phyloP scores from a whole-genome alignment of 352 stramenopile species.

The Aphanomyces euteiches region DNA sequence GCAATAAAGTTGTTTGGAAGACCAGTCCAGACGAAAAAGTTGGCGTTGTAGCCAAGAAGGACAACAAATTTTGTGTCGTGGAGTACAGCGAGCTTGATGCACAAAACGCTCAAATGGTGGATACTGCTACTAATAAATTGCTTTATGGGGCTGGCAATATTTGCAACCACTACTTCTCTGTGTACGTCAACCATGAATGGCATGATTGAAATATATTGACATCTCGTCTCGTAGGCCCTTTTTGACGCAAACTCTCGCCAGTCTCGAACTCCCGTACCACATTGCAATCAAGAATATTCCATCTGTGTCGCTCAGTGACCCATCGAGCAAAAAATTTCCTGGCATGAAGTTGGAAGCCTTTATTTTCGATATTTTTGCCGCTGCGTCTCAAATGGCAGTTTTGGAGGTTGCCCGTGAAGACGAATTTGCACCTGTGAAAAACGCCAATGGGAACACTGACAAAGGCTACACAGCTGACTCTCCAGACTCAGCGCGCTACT shows the following conservation, averaged over 20 bases:
- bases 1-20: slow-evolving; percentile 98
- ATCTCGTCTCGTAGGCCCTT: slow-evolving; percentile 55
- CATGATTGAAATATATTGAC: slow-evolving; percentile 30
- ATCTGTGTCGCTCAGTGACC: slow-evolving; percentile 73
- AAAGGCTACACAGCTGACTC: slow-evolving; percentile 71
- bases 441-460: slow-evolving; percentile 40
- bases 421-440: slow-evolving; percentile 93
- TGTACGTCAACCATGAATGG: slow-evolving; percentile 52
- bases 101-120: slow-evolving; percentile 52
- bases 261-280: slow-evolving; percentile 89
- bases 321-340: slow-evolving; percentile 64
- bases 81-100: slow-evolving; percentile 97
- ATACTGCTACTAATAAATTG: slow-evolving; percentile 73
- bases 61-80: slow-evolving; percentile 88
- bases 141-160: slow-evolving; percentile 96
- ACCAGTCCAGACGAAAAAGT: slow-evolving; percentile 89
- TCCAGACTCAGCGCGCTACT: slow-evolving; percentile 70
- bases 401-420: slow-evolving; percentile 90
- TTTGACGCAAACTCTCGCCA: slow-evolving; percentile 75
- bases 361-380: slow-evolving; percentile 99
- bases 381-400: slow-evolving; percentile 90
- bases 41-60: slow-evolving; percentile 81
- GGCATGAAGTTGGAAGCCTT: slow-evolving; percentile 99
- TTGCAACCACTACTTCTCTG: slow-evolving; percentile 97
- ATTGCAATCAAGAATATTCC: slow-evolving; percentile 98